Base-by-base conservation (phyloP, 805 yeast species). In the Pichia cabralensis region DNA sequence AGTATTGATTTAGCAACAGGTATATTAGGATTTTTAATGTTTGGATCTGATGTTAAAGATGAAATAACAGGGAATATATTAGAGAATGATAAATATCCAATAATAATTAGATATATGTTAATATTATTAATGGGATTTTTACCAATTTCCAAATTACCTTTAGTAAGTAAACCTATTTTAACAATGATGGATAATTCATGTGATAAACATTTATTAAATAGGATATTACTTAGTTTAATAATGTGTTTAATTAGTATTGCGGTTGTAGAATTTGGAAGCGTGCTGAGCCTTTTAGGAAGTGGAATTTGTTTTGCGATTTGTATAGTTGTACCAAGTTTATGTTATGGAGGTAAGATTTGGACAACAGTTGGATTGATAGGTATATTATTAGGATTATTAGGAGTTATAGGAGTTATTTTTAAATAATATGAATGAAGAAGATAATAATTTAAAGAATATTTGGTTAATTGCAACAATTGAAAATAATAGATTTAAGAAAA, bases 121-220 rank as follows among this genome's bases (percentile, higher is more conserved):
- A 76, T 86, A 30, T 65, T 69, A 0, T 59, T 81, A 26, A 80
- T 85, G 69, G 81, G 94, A n/a, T 45, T 84, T 6, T 71, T 86
- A 17, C 95, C 96, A 1, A 55, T 85, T 21, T 83, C 95, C 2
- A 86, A 86, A 49, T 69, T 85, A 1, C 95, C 96, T 1, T 64
- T 85, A 26, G 79, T 78, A 44, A 82, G 88, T 10, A 74, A 85
- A 48, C 96, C 96, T 0, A 75, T 86, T 20, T 71, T 82, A 22
- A 67, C 88, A 1, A 74, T 85, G 1, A 49, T 80, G 25, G 94
- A 82, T 46, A 22, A 19, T 6, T 20, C 22, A 15, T 10, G 32
- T 8, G 26, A 27, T 15, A 30, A 22, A 2, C 28, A 13, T n/a
- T 6, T 41, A 2, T 3, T 23, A 9, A 59, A 64, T 34, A 61